Evolutionary conservation across 2,329 filamentous ascomycete genomes (phyloP), one percentile per base, ranked within the genome.

Genomic region (Aspergillus quadricinctus): DNA sequence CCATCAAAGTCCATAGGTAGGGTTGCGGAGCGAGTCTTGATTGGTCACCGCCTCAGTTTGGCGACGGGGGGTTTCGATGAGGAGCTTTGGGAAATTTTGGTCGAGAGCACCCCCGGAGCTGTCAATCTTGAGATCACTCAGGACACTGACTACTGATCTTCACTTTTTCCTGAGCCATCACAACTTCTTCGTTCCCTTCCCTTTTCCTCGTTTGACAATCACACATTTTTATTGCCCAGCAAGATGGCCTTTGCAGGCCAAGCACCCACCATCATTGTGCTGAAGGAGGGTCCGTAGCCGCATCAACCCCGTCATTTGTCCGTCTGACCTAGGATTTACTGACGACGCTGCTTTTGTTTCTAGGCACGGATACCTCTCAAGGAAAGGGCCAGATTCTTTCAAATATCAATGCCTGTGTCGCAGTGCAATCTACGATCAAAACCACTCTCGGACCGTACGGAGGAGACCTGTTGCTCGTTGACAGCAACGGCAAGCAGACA

Each of bases 351-450:
- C 53, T 61, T 55, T 56, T 48, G 60, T 46, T 57, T 62, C 61
- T 69, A 97, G 94, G 94, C 69, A 99, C 94, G 80, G 94, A 99
- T 77, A 86, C 92, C 68, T 97, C 94, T 53, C 94, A 99, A 78
- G 94, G 94, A 70, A 94, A 95, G 76, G 92, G 92, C 54, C 94
- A 99, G 79, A 88, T 99, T 69, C 79, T 99, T 69, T 95, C 93
- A 69, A 99, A 99, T 78, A 97, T 99, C 80, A 97, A 96, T 80
- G 94, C 94, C 65, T 99, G 94, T 76, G 82, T 97, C 68, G 93
- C 94, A 25, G 92, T 99, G 43, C 94, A 99, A 79, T 84, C 88
- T 51, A 97, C 93, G 58, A 93, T 99, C 80, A 95, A 96, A 80
- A 90, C 89, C 69, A 99, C 94, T 21, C 83, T 99, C 37, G 94